Evolutionary conservation across 352 stramenopile species (phyloP).

Genomic region (Phytophthora chlamydospora): DNA sequence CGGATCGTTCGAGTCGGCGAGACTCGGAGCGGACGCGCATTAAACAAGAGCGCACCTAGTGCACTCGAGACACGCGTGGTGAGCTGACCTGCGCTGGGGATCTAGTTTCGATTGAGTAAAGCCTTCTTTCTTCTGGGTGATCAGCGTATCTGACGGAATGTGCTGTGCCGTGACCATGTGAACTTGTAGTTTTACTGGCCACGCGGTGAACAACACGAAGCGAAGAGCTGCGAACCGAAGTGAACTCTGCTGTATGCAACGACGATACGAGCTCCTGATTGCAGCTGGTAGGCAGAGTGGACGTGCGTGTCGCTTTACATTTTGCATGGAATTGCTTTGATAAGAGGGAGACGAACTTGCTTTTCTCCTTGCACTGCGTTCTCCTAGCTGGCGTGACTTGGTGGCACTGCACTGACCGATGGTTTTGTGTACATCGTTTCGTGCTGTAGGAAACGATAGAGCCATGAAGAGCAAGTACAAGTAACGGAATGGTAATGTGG

Average conservation of each 20-base stretch:
- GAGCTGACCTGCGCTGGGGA: constrained; percentile 7
- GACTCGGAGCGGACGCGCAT: constrained; percentile 32
- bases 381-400: constrained; percentile 3
- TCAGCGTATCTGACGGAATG: constrained; percentile 6
- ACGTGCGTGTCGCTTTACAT: constrained; percentile 19
- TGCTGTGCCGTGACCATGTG: constrained; percentile 12
- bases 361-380: constrained; percentile 23
- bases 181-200: constrained; percentile 16
- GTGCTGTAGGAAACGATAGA: constrained; percentile 14
- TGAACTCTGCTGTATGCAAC: not conserved
- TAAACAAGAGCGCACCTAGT: constrained; percentile 43
- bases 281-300: constrained; percentile 34
- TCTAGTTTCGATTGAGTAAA: constrained; percentile 23
- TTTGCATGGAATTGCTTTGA: constrained; percentile 33
- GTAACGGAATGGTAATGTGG: constrained; percentile 25
- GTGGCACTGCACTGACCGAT: constrained; percentile 9
- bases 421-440: constrained; percentile 15
- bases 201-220: too few relatives aligned
- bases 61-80: constrained; percentile 7
- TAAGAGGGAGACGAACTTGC: constrained; percentile 23
- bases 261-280: constrained; percentile 16
- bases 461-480: constrained; percentile 14
- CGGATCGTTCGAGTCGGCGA: constrained; percentile 7
- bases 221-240: too few relatives aligned
- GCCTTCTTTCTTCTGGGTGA: constrained; percentile 2